Conservation (phyloP, 257 asterid genomes). For the Pogostemon cablin region DNA sequence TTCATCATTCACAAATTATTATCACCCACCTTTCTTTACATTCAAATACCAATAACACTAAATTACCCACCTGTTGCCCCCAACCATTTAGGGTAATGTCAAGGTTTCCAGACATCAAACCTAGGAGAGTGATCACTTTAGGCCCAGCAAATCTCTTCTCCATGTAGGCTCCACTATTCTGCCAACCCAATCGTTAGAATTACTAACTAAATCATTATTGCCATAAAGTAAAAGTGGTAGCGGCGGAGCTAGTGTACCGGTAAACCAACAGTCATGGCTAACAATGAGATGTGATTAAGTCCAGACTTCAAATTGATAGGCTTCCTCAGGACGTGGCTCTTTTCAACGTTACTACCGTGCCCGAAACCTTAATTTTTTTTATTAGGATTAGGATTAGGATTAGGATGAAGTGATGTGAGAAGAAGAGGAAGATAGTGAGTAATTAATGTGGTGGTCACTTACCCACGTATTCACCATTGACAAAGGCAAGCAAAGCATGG, state of each 20-base stretch:
- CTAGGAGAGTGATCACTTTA: conserved; percentile 55
- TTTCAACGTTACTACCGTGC: conserved; percentile 80
- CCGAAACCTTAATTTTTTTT: conserved; percentile 46
- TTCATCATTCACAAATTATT: conserved; percentile 4
- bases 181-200: conserved; percentile 4
- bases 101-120: conserved; percentile 88
- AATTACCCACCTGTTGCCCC: conserved; percentile 62
- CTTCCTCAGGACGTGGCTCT: conserved; percentile 64
- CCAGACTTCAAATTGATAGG: conserved; percentile 58
- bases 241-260: conserved; percentile 51
- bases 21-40: conserved; percentile 38
- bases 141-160: conserved; percentile 97
- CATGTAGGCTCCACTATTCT: conserved; percentile 99
- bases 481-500: conserved; percentile 79
- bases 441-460: conserved; percentile 3
- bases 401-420: too few species aligned
- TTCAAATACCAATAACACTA: too few species aligned
- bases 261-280: conserved; percentile 75
- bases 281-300: conserved; percentile 53
- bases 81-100: conserved; percentile 70
- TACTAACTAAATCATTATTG: background rate
- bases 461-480: conserved; percentile 74
- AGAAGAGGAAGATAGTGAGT: too few species aligned
- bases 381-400: too few species aligned
- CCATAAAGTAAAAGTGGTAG: background rate